These are phyloP conservation scores for Hemisphaericaspora lyxosophila DNA, from an alignment of 1,139 yeast genomes.

Conservation along the genomic window DNA sequence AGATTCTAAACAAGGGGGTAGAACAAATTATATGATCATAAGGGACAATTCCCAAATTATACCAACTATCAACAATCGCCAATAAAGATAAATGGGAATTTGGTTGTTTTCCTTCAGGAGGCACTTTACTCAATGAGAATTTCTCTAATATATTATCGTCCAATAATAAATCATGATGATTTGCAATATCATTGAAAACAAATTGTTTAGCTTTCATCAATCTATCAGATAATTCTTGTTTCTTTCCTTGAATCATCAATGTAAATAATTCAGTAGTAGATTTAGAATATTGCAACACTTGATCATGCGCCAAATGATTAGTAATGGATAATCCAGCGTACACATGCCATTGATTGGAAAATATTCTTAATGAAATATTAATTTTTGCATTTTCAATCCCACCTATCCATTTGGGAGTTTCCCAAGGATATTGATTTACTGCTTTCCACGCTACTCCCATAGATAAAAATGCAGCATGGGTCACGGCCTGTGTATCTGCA, in stretches of 20 bases:
- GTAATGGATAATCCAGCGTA: conserved; percentile 97
- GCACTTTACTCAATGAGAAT: conserved; percentile 74
- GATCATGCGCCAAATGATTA: conserved; percentile 91
- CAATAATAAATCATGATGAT: conserved; percentile 58
- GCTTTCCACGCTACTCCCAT: conserved; percentile 98
- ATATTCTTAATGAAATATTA: conserved; percentile 86
- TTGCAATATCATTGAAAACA: conserved; percentile 68
- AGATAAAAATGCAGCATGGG: conserved; percentile 94
- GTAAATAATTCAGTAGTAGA: conserved; percentile 82
- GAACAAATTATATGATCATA: conserved; percentile 97
- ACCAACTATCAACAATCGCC: conserved; percentile 95
- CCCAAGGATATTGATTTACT: conserved; percentile 88
- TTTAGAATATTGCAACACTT: conserved; percentile 83
- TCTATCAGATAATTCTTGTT: conserved; percentile 57
- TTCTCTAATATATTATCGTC: conserved; percentile 80
- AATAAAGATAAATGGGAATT: conserved; percentile 86
- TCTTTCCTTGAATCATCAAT: conserved; percentile 72
- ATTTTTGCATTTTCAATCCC: conserved; percentile 95
- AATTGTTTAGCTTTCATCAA: conserved; percentile 65
- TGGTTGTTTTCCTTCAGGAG: conserved; percentile 71
- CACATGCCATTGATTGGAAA: conserved; percentile 95
- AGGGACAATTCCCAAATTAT: conserved; percentile 78
- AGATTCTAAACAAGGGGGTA: conserved; percentile 86
- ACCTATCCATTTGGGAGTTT: conserved; percentile 80
- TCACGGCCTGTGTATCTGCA: conserved; percentile 98